Evolutionary conservation across 2,329 filamentous ascomycete species (phyloP), one percentile per base, ranked within the genome.

Genomic region (Beauveria scarabaeidicola): DNA sequence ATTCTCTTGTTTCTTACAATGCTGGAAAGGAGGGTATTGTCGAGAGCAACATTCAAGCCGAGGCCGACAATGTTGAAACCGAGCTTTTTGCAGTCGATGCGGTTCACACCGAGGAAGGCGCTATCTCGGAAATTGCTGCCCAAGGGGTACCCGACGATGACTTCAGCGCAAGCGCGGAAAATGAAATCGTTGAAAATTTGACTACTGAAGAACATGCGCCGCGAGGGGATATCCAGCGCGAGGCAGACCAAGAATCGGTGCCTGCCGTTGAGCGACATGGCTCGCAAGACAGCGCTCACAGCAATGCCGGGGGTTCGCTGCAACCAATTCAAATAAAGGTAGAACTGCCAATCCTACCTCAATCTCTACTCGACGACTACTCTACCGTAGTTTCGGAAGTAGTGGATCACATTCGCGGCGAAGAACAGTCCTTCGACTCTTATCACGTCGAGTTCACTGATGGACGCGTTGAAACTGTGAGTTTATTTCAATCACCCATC

Each of bases 371-470:
- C 46, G 61, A 63, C 0, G 65, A 73, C 41, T 76, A 76, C 58
- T 62, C 59, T 2, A 58, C 59, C 10, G 62, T 73, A 3, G 63
- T 66, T 1, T 79, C 75, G 61, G 66, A 73, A 38, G 66, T 69
- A 2, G 68, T 80, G 15, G 71, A 77, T 40, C 67, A 64, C 4
- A 64, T 81, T 5, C 48, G 72, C 1, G 68, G 69, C 5, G 65
- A 74, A 56, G 63, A 69, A 15, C 61, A 65, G 1, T 64, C 64
- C 1, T 66, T 68, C 15, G 61, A 62, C 9, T 67, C 66, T 23
- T 77, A 75, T 47, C 67, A 64, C 5, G 69, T 77, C 11, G 77
- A 79, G 61, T 80, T 79, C 52, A 73, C 74, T 32, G 78, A 81
- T 63, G 78, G 78, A 25, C 71, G 73, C 53, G 64, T 74, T 62